Evolutionary conservation across 2,329 filamentous ascomycete species (phyloP), one percentile per base, ranked within the genome.

Genomic region (Aspergillus pseudotamarii): DNA sequence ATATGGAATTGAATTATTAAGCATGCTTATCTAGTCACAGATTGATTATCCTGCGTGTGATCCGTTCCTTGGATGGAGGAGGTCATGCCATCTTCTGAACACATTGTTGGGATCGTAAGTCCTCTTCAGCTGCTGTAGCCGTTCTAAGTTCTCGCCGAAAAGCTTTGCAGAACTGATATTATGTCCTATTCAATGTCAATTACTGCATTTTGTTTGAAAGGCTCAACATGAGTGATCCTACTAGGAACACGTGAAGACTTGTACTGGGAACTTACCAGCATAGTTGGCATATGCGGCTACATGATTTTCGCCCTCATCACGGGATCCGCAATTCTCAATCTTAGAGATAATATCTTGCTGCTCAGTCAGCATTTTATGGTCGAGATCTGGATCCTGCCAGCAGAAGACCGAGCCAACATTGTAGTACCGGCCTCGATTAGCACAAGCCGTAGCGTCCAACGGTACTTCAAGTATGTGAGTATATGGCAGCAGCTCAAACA

Each of bases 401-500:
- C 61, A 60, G 23, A 66, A 36, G 16, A 66, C 9, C 10, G 61
- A 51, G 2, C 51, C 59, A 5, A 57, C 61, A 14, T 59, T 63
- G 26, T 59, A 65, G 10, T 56, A 63, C 21, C n/a, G 28, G 8
- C 61, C 55, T 26, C 64, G 61, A 23, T 61, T 53, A 9, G 61
- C 61, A 23, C 64, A 65, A 14, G 64, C 61, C 2, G 61, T 65
- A 0, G 58, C 61, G 11, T 65, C 61, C 28, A 64, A 21, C 1
- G 64, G 64, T 3, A 63, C 43, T 26, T 45, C 34, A n/a, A 57
- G 41, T 1, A 58, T 30, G 26, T 64, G 55, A 2, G 6, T 38
- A 28, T 65, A 65, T 3, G 64, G 64, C 2, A 65, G 6, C 19
- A 59, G 36, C 51, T 65, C 58, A 48, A 65, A 65, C 16, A 60